These are phyloP conservation scores for Zoysia matrella DNA, from an alignment of 202 grass and related monocot species.

Conservation along the genomic window DNA sequence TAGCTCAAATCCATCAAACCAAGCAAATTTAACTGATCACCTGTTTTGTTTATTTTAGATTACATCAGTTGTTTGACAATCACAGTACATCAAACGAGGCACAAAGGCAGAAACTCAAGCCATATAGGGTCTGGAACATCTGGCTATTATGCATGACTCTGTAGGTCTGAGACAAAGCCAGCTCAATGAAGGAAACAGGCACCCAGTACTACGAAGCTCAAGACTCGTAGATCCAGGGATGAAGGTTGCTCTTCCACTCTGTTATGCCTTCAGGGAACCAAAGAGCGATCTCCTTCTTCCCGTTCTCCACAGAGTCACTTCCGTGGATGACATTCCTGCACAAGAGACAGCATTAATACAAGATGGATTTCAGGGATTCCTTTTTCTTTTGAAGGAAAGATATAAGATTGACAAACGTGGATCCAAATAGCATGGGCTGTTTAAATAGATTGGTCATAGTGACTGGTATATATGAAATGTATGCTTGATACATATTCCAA, in stretches of 20 bases:
- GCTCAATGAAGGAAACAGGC: conserved; percentile 26
- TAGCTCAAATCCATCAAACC: not conserved
- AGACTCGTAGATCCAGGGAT: conserved; percentile 63
- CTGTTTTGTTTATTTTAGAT: conserved; percentile 26
- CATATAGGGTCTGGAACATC: conserved; percentile 43
- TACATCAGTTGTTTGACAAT: not conserved
- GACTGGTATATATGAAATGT: not conserved
- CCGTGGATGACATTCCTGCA: conserved; percentile 59
- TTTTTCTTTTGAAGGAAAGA: not conserved
- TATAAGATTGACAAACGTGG: not conserved
- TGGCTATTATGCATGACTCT: conserved; percentile 15
- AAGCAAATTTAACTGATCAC: not conserved
- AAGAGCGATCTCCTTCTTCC: no score
- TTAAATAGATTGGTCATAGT: not conserved
- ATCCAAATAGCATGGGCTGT: not conserved
- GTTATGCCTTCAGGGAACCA: no score
- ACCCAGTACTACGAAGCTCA: conserved; percentile 40
- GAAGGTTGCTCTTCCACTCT: no score
- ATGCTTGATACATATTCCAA: not conserved
- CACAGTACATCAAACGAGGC: not conserved
- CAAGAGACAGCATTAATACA: not conserved
- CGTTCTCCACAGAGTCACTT: no score
- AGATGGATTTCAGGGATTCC: no score
- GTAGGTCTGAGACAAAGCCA: conserved; percentile 9
- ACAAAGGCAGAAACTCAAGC: conserved; percentile 12